Evolutionary conservation across 2,329 filamentous ascomycete genomes (phyloP).

Genomic region (Fusarium nelsonii): DNA sequence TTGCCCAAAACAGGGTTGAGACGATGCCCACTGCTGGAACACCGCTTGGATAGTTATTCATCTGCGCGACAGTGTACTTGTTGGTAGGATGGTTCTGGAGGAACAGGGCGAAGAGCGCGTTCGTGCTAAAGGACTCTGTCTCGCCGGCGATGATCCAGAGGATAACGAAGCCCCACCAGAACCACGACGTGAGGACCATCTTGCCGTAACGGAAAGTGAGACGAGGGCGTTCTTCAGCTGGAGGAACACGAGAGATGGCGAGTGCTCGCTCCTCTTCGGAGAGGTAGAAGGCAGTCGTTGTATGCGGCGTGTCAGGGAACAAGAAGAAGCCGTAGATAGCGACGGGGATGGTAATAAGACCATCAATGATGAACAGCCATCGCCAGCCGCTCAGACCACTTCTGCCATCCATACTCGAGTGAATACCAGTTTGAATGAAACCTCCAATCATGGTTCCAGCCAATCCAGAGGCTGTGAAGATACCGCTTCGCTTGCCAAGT

Average conservation of each 20-base stretch:
- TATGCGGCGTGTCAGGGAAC: constrained; percentile 60
- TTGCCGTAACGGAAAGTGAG: constrained; percentile 64
- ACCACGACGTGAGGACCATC: constrained; percentile 69
- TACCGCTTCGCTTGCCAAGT: constrained; percentile 71
- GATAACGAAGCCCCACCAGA: constrained; percentile 74
- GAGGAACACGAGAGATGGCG: constrained; percentile 58
- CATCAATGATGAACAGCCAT: constrained; percentile 79
- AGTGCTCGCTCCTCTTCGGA: constrained; percentile 60
- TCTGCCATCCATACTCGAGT: constrained; percentile 56
- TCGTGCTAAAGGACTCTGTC: constrained; percentile 76
- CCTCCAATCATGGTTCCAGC: constrained; percentile 67
- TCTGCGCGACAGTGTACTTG: constrained; percentile 60
- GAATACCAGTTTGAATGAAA: constrained; percentile 73
- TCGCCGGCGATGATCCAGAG: constrained; percentile 79
- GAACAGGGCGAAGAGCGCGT: constrained; percentile 67
- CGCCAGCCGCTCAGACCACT: constrained; percentile 73
- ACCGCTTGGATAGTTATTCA: constrained; percentile 69
- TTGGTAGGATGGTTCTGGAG: constrained; percentile 61
- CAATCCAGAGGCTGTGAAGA: constrained; percentile 72
- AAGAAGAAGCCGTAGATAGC: constrained; percentile 53
- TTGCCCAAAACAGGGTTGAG: constrained; percentile 76
- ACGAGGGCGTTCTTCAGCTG: constrained; percentile 56
- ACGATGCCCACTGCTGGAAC: constrained; percentile 68
- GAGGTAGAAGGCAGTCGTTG: constrained; percentile 59
- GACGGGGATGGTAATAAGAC: constrained; percentile 59